These are phyloP conservation scores for Aspergillus ustus DNA, from an alignment of 2,329 filamentous ascomycete genomes.

Conservation along the genomic window DNA sequence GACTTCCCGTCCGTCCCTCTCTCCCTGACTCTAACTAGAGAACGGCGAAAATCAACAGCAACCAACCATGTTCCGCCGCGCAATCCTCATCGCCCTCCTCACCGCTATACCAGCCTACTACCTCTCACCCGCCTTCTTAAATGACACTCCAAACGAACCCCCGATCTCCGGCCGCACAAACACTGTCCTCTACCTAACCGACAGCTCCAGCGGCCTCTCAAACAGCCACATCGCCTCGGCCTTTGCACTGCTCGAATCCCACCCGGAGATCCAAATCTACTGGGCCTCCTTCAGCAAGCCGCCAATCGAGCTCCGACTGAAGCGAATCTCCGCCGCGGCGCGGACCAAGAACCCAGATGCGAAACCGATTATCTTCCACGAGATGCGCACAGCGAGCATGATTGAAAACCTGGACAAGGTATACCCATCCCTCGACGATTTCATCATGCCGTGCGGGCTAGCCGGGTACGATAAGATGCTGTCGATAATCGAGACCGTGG, in stretches of 20 bases:
- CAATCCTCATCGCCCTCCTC: too few species aligned
- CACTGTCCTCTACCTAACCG: constrained; percentile 2
- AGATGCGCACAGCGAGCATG: background rate
- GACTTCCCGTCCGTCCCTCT: too few species aligned
- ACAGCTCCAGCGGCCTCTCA: background rate
- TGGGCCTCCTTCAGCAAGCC: background rate
- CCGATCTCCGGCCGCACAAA: background rate
- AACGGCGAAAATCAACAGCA: too few species aligned
- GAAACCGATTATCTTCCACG: background rate
- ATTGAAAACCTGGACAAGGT: background rate
- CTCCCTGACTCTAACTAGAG: too few species aligned
- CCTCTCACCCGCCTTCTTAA: too few species aligned
- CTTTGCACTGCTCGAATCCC: background rate
- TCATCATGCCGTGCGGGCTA: too few species aligned
- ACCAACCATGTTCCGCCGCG: too few species aligned
- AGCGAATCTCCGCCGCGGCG: background rate
- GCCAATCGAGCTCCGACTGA: background rate
- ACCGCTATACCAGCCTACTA: too few species aligned
- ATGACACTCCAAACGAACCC: background rate
- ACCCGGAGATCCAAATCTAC: background rate
- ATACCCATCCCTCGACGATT: too few species aligned
- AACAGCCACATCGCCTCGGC: constrained; percentile 2
- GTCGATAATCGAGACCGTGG: too few species aligned
- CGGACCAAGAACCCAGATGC: background rate
- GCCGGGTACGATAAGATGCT: too few species aligned